Percentiles rank a stretch among this genome's conserved stretches.
Evolutionary conservation across 768 basidiomycete species (phyloP).

Genomic region (Boletus fagicola): DNA sequence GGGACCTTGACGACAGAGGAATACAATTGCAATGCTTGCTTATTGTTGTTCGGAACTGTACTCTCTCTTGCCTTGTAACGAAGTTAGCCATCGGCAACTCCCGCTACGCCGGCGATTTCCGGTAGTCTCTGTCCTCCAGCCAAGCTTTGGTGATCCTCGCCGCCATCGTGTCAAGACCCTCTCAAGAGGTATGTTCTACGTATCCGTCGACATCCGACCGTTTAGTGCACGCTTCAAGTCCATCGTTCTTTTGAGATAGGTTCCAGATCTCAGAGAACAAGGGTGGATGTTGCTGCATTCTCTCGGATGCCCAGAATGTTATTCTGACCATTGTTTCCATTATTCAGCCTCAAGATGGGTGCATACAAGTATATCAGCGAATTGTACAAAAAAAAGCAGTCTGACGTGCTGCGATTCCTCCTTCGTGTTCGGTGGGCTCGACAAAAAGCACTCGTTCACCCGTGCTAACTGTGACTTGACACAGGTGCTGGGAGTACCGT

Average conservation of each 20-base stretch:
- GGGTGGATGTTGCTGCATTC: conserved; percentile 25
- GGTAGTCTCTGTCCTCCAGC: conserved; percentile 1
- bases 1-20: conserved; percentile 22
- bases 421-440: conserved; percentile 84
- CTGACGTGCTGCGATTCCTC: conserved; percentile 95
- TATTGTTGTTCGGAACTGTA: conserved; percentile 21
- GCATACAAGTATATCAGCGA: conserved; percentile 97
- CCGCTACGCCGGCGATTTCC: conserved; percentile 26
- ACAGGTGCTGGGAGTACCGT: conserved; percentile 97
- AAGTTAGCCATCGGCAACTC: conserved; percentile 25
- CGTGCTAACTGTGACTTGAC: conserved; percentile 7
- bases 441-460: not conserved
- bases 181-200: conserved; percentile 30
- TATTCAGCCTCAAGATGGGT: conserved; percentile 65
- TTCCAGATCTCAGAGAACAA: conserved; percentile 5
- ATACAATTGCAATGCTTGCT: conserved; percentile 14
- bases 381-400: conserved; percentile 98
- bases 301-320: conserved; percentile 13
- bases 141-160: conserved; percentile 2
- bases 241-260: conserved; percentile 7
- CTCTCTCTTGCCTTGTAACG: not conserved
- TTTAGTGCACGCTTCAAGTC: not conserved
- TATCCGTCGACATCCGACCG: not conserved
- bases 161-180: conserved; percentile 20
- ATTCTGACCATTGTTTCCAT: conserved; percentile 19